Evolutionary conservation across 2,329 filamentous ascomycete genomes (phyloP).

Genomic region (Cladosporium sphaerospermum): DNA sequence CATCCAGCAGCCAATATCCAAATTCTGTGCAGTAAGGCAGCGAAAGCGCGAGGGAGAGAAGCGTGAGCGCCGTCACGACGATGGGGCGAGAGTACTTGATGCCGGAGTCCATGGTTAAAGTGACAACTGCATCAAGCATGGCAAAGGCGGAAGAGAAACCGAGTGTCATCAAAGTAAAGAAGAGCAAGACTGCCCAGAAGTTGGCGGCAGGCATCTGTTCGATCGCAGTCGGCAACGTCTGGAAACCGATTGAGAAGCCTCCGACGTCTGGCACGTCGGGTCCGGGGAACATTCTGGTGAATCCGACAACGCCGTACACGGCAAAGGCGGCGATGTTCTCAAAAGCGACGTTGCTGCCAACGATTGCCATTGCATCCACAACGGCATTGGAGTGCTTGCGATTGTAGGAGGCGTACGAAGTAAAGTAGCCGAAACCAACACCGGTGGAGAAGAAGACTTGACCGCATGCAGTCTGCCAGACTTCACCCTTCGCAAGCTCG

Average conservation of each 20-base stretch:
- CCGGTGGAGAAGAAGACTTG: constrained; percentile 57
- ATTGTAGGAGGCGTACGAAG: constrained; percentile 54
- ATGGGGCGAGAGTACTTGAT: constrained; percentile 40
- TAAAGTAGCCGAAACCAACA: constrained; percentile 55
- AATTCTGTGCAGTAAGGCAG: constrained; percentile 54
- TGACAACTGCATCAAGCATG: constrained; percentile 53
- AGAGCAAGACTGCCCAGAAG: constrained; percentile 53
- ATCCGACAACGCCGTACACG: constrained; percentile 53
- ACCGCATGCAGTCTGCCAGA: constrained; percentile 56
- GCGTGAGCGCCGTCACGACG: constrained; percentile 46
- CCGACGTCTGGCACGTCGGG: constrained; percentile 42
- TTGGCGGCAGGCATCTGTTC: constrained; percentile 52
- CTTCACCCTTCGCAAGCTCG: constrained; percentile 44
- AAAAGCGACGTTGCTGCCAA: constrained; percentile 50
- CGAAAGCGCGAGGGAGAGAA: constrained; percentile 49
- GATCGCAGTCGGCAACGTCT: constrained; percentile 53
- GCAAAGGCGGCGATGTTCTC: constrained; percentile 48
- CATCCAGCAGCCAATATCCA: constrained; percentile 50
- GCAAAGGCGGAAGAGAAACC: constrained; percentile 55
- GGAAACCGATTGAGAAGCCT: constrained; percentile 52
- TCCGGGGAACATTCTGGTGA: constrained; percentile 35
- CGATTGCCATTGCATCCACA: constrained; percentile 53
- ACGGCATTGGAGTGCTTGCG: constrained; percentile 52
- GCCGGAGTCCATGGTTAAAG: constrained; percentile 49
- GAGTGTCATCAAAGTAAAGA: constrained; percentile 53